Evolutionary conservation across 768 basidiomycete genomes (phyloP).

Genomic region (Fomitopsis serialis): DNA sequence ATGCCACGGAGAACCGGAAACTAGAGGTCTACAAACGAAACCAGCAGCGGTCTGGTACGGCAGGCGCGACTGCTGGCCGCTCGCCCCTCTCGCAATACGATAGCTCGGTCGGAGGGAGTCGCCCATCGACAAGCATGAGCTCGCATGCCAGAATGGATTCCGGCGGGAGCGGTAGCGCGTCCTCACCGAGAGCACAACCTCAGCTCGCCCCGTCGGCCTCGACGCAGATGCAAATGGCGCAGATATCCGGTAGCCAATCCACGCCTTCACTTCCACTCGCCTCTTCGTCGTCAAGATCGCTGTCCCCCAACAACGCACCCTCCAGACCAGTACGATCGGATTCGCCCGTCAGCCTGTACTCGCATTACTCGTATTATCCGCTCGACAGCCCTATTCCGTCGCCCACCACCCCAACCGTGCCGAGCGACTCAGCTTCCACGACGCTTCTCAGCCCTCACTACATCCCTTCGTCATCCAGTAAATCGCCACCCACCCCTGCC

Average conservation of each 20-base stretch:
- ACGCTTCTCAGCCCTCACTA: conserved; percentile 11
- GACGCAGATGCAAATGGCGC: not conserved
- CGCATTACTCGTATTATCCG: conserved; percentile 63
- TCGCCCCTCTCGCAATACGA: not conserved
- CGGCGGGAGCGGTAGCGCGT: not conserved
- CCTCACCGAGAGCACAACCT: not conserved
- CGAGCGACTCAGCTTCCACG: conserved; percentile 6
- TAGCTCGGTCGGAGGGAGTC: not conserved
- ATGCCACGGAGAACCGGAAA: conserved; percentile 34
- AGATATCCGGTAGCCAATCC: not conserved
- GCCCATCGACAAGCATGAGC: conserved; percentile 2
- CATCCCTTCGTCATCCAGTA: conserved; percentile 1
- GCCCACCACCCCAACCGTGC: conserved; percentile 29
- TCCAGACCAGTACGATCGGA: conserved; percentile 8
- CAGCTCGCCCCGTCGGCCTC: not conserved
- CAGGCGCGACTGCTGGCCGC: conserved; percentile 17
- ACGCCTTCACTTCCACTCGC: not conserved
- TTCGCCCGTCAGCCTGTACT: conserved; percentile 43
- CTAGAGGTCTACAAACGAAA: conserved; percentile 55
- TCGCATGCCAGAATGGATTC: not conserved
- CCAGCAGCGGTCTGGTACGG: conserved; percentile 31
- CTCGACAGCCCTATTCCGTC: conserved; percentile 42
- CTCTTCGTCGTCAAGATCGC: not conserved
- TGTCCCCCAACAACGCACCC: not conserved
- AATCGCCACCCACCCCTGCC: conserved; percentile 1